Percentiles rank a stretch among this genome's conserved stretches.
Evolutionary conservation across 306 rosid species (phyloP).

Genomic region (peach (Prunus persica)): DNA sequence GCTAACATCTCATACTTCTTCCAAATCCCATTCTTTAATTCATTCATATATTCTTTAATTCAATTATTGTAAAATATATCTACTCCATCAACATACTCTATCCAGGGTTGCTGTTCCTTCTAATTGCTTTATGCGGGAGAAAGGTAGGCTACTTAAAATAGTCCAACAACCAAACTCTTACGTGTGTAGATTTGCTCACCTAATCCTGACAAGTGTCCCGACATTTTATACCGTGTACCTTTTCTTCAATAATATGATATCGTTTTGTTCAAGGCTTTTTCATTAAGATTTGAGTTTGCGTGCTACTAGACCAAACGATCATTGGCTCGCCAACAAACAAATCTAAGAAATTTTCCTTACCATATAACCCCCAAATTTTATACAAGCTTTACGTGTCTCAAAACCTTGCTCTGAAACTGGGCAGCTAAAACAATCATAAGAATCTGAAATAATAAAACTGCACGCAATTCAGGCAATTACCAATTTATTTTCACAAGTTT

Average conservation of each 20-base stretch:
- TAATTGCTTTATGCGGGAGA: too few relatives aligned
- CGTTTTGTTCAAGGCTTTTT: too few relatives aligned
- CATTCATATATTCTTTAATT: constrained; percentile 14
- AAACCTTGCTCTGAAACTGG: constrained; percentile 6
- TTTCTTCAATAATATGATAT: too few relatives aligned
- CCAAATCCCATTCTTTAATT: background rate
- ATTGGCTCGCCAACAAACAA: background rate
- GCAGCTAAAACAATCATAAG: background rate
- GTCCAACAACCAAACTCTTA: too few relatives aligned
- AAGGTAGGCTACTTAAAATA: too few relatives aligned
- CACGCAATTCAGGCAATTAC: background rate
- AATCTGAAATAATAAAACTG: background rate
- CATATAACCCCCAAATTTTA: background rate
- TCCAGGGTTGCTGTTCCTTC: too few relatives aligned
- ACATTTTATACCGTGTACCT: too few relatives aligned
- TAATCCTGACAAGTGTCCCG: too few relatives aligned
- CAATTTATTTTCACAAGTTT: constrained; percentile 21
- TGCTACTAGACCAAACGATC: too few relatives aligned
- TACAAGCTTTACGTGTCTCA: constrained; percentile 8
- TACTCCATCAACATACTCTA: background rate
- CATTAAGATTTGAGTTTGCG: too few relatives aligned
- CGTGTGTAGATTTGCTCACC: too few relatives aligned
- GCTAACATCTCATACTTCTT: background rate
- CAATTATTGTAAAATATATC: background rate
- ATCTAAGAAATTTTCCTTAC: background rate